Conservation (phyloP, 2,329 filamentous ascomycete species). For the Venturia aucupariae region DNA sequence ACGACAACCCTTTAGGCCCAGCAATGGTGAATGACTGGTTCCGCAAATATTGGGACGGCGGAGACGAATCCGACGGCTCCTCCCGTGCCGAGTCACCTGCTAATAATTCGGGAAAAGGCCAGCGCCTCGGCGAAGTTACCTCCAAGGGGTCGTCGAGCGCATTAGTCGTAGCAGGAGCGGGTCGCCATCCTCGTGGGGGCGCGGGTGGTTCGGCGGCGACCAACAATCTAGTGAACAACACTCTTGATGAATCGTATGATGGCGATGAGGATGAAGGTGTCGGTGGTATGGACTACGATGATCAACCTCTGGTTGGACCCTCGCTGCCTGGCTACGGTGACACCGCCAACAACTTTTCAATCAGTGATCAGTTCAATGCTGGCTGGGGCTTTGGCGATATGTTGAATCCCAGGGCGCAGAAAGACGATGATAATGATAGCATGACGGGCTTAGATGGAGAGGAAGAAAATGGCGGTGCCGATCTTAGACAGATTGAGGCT, state of each 20-base stretch:
- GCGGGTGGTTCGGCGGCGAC: conserved; percentile 15
- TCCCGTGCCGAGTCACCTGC: conserved; percentile 38
- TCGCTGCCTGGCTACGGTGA: not conserved
- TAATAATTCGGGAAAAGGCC: conserved; percentile 64
- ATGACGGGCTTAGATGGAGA: not conserved
- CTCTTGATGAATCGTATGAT: not conserved
- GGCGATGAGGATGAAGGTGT: conserved; percentile 8
- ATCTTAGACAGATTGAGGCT: not conserved
- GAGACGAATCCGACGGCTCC: conserved; percentile 24
- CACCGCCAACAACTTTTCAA: not conserved
- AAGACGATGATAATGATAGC: conserved; percentile 5
- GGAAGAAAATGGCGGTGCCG: not conserved
- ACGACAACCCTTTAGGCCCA: conserved; percentile 64
- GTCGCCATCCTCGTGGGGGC: conserved; percentile 29
- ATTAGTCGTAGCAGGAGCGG: conserved; percentile 59
- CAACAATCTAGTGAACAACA: not conserved
- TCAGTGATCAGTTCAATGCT: not conserved
- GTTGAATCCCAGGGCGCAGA: not conserved
- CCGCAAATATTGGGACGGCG: conserved; percentile 13
- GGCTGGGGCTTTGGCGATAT: not conserved
- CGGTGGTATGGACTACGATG: not conserved
- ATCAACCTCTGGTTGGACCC: not conserved
- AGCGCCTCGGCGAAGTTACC: conserved; percentile 64
- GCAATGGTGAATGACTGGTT: conserved; percentile 61
- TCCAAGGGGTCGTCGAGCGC: conserved; percentile 86